Base-by-base conservation (phyloP, 805 yeast species). In the Nematodospora valgi region DNA sequence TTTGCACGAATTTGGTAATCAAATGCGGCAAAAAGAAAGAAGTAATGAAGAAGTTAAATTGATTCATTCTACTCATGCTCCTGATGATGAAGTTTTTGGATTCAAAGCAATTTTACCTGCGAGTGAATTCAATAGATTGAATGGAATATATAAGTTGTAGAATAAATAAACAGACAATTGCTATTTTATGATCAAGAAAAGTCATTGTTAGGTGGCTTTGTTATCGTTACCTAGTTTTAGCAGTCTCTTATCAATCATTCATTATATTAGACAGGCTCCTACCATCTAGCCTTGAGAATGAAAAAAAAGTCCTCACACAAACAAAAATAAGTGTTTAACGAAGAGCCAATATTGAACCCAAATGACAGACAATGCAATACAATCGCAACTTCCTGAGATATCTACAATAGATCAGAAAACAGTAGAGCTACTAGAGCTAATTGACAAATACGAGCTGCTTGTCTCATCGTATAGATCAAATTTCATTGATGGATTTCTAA, bases 21-120 rank as follows among this genome's bases (percentile, higher is more conserved):
- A 78, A 48, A 70, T 82, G 75, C 54, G 55, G 21, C 46, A 59
- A 3, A 62, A 62, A 29, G 56, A 60, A 32, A 61, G 88, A 44
- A 61, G 75, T 1, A 64, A 58, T 0, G 78, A 74, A 64, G 89
- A 82, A 48, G 52, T 62, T 17, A 64, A 61, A 19, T 66, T 82
- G 68, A 76, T 80, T 29, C 43, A 43, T 12, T 39, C 51, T n/a
- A 44, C 40, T 43, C 30, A 45, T n/a, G 23, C 38, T 6, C 39
- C 48, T 4, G 64, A 58, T 23, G 67, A 64, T 6, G 21, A 25
- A 14, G 21, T 25, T 9, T 59, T 59, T 39, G 64, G 69, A 3
- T 77, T 74, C 46, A 55, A 58, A 30, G 74, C 70, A 37, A 51
- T 72, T 19, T 46, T 77, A 35, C 72, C 74, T 3, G 46, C 62